These are phyloP conservation scores for Bauhinia variegata DNA, from an alignment of 306 rosid genomes.

Conservation along the genomic window DNA sequence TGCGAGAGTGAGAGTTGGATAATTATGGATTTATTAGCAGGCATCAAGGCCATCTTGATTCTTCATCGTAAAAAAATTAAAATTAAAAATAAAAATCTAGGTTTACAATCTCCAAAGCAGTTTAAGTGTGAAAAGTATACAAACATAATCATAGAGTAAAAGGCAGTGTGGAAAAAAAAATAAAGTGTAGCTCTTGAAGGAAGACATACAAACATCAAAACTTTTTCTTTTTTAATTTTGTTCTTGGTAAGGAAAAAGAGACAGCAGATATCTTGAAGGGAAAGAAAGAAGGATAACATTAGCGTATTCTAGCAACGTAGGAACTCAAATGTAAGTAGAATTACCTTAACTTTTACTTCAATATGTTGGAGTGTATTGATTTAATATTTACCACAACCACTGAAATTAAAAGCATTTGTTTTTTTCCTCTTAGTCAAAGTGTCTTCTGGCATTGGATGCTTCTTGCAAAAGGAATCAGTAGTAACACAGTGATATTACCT, in stretches of 20 bases:
- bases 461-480: slow-evolving; percentile 36
- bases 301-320: no score
- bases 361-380: no score
- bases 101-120: not conserved
- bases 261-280: not conserved
- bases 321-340: no score
- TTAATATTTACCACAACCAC: no score
- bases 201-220: slow-evolving; percentile 40
- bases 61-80: no score
- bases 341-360: no score
- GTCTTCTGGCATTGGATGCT: slow-evolving; percentile 39
- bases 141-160: no score
- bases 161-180: no score
- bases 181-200: slow-evolving; percentile 47
- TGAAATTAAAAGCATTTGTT: slow-evolving; percentile 22
- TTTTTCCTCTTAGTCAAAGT: slow-evolving; percentile 15
- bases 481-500: slow-evolving; percentile 41
- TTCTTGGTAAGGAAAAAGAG: not conserved
- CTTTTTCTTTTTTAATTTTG: slow-evolving; percentile 24
- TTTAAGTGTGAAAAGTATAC: slow-evolving; percentile 29
- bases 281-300: no score
- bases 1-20: slow-evolving; percentile 2
- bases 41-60: not conserved
- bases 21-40: slow-evolving; percentile 12
- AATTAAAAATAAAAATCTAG: not conserved